Base-by-base conservation (phyloP, 108 stramenopile species). In the Thalassiosira profunda region DNA sequence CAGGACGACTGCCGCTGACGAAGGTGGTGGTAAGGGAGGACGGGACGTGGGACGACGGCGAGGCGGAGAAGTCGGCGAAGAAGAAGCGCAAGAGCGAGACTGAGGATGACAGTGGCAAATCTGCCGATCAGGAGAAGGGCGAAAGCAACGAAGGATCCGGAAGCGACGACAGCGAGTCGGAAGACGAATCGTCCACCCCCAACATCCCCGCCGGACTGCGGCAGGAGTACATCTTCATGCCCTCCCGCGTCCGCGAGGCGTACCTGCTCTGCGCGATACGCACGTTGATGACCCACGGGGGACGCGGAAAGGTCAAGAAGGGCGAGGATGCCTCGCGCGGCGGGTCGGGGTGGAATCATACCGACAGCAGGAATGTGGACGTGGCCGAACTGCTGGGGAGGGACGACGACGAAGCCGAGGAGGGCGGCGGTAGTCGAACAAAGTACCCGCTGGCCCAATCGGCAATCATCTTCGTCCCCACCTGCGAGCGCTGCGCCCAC, bases 191-290 rank as follows among this genome's bases (percentile, higher is more conserved):
- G 8, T 59, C 80, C 10, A 87, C 76, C 34, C 89, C 87, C n/a
- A 79, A 83, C 12, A 82, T 98, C 30, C 99, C 97, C 4, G 83
- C 86, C 17, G 92, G 94, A 8, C 63, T 98, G 25, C 85, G 81
- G 26, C 97, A 98, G 76, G 90, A 97, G 76, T 99, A 99, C 57
- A 79, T 99, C 25, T 97, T 99, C 74, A 95, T 98, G 93, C 98
- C 96, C 15, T 82, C 86, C 12, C 65, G 87, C 34, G 91, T 96
- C 20, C 82, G 93, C 6, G 91, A 93, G 75, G 92, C 92, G 24
- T 94, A 96, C 58, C 48, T 96, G 21, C 58, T 95, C 0, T 79
- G 87, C 24, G 80, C 86, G 0, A 76, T 95, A 61, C 87, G 93
- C 36, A 81, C 79, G 11, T 67, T 92, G 24, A 80, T 95, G 86